Evolutionary conservation across 306 rosid genomes (phyloP), one percentile per base, ranked within the genome.

Genomic region (Prunus mongolica): DNA sequence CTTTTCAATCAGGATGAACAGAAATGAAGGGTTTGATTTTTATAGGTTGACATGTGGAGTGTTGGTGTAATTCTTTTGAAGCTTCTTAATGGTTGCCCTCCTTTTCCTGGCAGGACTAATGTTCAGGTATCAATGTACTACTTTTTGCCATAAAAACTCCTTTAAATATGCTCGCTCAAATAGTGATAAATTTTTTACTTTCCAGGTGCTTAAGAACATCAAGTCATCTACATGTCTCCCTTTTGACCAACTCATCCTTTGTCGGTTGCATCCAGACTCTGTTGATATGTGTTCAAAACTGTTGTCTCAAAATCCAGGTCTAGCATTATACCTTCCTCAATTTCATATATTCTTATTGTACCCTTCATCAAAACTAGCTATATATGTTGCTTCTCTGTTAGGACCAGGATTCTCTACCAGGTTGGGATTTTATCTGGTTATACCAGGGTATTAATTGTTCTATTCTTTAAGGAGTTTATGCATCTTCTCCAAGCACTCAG

Each of bases 31-130:
- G 14, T 22, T 60, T 78, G 16, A 60, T 15, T n/a, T 38, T 47
- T 52, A 38, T 71, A 89, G 91, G 91, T 74, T 12, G 93, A 87
- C 80, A 87, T 89, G 93, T 89, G 91, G 93, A 89, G 93, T 79
- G 46, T 89, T 63, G 93, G 93, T 49, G 87, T 85, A 52, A 87
- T 89, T 76, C 88, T 89, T 74, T 89, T 89, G 56, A 91, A 89
- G 87, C 88, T 89, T 82, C 82, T 89, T 27, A 89, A 87, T 79
- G 94, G 94, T 55, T 82, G 77, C 72, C 91, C 90, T 16, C 94
- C 94, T 61, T 89, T 89, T 78, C 69, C 28, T 78, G 91, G 94
- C 32, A 85, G 84, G 67, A 85, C 84, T 60, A 87, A 82, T 73
- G 88, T 86, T 67, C 90, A 89, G 94, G 94, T 89, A 84, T 52